These are phyloP conservation scores for Fusarium proliferatum DNA, from an alignment of 2,329 filamentous ascomycete genomes.

Conservation along the genomic window DNA sequence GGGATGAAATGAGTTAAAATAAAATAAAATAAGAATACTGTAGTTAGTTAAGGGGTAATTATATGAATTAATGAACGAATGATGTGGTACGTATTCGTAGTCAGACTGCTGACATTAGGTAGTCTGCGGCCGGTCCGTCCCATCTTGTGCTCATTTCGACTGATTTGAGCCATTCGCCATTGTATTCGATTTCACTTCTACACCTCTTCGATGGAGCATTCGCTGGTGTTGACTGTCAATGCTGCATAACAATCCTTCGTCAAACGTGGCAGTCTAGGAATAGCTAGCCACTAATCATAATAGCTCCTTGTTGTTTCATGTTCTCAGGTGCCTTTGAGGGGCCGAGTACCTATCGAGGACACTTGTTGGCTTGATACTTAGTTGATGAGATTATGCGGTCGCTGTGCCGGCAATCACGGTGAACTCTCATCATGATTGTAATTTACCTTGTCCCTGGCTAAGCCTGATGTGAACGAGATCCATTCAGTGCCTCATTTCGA, in stretches of 20 bases:
- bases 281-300: neutral
- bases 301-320: slow-evolving; percentile 31
- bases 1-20: neutral
- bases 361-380: slow-evolving; percentile 13
- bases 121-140: slow-evolving; percentile 24
- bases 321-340: slow-evolving; percentile 5
- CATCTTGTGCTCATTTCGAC: slow-evolving; percentile 29
- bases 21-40: neutral
- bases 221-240: neutral
- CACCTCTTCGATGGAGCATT: neutral
- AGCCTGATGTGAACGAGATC: slow-evolving; percentile 42
- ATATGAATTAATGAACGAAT: neutral
- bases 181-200: neutral
- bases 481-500: slow-evolving; percentile 43
- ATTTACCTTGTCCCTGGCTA: slow-evolving; percentile 38
- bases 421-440: slow-evolving; percentile 31
- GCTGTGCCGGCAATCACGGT: slow-evolving; percentile 22
- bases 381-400: neutral
- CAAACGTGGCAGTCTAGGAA: slow-evolving; percentile 19
- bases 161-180: neutral
- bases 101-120: neutral
- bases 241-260: slow-evolving; percentile 8
- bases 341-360: slow-evolving; percentile 9
- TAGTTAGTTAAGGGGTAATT: slow-evolving; percentile 6
- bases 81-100: slow-evolving; percentile 10